Evolutionary conservation across 495 filamentous ascomycete genomes (phyloP).

Genomic region (Penicillium chermesinum): DNA sequence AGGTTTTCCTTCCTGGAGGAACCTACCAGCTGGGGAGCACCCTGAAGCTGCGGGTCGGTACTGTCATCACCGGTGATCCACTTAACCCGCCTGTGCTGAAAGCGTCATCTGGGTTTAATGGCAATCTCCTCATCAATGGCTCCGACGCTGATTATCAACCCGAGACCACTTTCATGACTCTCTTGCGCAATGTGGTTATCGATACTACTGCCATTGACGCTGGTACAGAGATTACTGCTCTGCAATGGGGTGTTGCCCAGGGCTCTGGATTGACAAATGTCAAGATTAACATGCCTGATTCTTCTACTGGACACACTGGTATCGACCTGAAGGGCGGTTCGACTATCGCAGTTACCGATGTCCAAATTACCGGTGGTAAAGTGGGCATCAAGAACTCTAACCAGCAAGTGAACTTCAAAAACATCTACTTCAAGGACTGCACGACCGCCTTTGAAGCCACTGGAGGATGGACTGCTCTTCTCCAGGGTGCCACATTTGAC

Average conservation of each 20-base stretch:
- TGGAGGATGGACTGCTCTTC: slow-evolving; percentile 30
- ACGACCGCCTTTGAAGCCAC: slow-evolving; percentile 28
- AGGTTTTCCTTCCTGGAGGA: slow-evolving; percentile 44
- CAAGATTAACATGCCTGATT: slow-evolving; percentile 59
- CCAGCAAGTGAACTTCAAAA: slow-evolving; percentile 48
- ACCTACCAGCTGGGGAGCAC: slow-evolving; percentile 37
- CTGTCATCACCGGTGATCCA: slow-evolving; percentile 37
- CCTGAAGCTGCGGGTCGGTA: slow-evolving; percentile 37
- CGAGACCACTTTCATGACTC: slow-evolving; percentile 36
- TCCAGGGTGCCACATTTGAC: slow-evolving; percentile 31
- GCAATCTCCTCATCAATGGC: slow-evolving; percentile 22
- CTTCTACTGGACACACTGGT: slow-evolving; percentile 49
- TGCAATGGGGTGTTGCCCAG: slow-evolving; percentile 62
- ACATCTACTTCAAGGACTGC: slow-evolving; percentile 37
- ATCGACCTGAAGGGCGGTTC: slow-evolving; percentile 35
- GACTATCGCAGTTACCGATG: slow-evolving; percentile 40
- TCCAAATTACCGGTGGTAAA: slow-evolving; percentile 43
- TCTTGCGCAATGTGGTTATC: slow-evolving; percentile 34
- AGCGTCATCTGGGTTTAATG: slow-evolving; percentile 23
- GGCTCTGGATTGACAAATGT: slow-evolving; percentile 67
- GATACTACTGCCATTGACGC: slow-evolving; percentile 29
- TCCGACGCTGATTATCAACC: slow-evolving; percentile 27
- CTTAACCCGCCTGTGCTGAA: slow-evolving; percentile 31
- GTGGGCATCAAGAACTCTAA: slow-evolving; percentile 42
- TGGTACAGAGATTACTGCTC: slow-evolving; percentile 27